Base-by-base conservation (phyloP, 2,329 filamentous ascomycete genomes). In the Elsinoe ampelina region DNA sequence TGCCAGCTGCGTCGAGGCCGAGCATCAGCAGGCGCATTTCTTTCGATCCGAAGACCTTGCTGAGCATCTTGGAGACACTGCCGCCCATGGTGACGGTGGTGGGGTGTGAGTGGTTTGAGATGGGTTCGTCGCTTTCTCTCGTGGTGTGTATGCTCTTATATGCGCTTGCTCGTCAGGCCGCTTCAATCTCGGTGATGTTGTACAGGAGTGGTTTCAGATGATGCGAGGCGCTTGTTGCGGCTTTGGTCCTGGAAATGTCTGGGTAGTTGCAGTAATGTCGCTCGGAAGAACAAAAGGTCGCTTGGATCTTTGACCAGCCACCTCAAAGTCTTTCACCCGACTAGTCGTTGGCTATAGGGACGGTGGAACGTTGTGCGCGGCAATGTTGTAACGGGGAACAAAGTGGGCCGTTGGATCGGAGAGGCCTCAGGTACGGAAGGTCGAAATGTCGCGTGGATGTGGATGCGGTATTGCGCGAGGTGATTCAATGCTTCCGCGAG, bases 11-110 rank as follows among this genome's bases (percentile, higher is more conserved):
- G 74, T 98, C 93, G 64, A 97, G 83, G 61, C 93, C 93, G 68
- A 98, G 78, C 93, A 98, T 98, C 70, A 97, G 79, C 70, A 98
- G 81, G 67, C 93, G 88, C 90, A 97, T 97, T 77, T 97, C 93
- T 79, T 95, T 95, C 57, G 89, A 95, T 77, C 92, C 92, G 77
- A 96, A 97, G 81, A 97, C 90, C 86, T 95, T 96, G 78, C 86
- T 86, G 88, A 96, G 89, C 78, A 95, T 87, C 76, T 95, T 95
- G 63, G 89, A 95, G 71, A 96, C 80, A 73, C 86, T 84, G 65
- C 81, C 87, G 71, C 92, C 92, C 92, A 97, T 97, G 59, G 67
- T 85, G 78, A 32, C 13, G n/a, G 26, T 30, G 57, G 54, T 56
- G 57, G 48, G 22, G 20, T 34, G 19, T 56, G 8, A 13, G 43